These are phyloP conservation scores for Salvia miltiorrhiza DNA, from an alignment of 257 asterid genomes.

Conservation along the genomic window DNA sequence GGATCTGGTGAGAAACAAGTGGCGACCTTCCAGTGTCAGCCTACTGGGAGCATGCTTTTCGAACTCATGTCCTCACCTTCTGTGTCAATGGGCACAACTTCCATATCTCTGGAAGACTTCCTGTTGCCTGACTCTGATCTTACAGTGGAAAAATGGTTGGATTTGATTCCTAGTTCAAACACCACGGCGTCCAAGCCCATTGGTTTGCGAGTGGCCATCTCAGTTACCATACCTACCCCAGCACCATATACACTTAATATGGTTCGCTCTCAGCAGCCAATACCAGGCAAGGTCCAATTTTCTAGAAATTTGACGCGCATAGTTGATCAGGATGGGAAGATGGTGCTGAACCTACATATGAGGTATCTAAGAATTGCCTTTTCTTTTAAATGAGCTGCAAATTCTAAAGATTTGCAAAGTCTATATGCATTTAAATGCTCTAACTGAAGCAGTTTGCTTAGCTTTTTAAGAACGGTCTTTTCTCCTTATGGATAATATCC, in stretches of 20 bases:
- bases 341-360: conserved; percentile 66
- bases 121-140: conserved; percentile 48
- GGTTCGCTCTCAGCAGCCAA: conserved; percentile 54
- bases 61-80: conserved; percentile 56
- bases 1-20: conserved; percentile 80
- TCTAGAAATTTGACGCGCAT: conserved; percentile 51
- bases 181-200: conserved; percentile 41
- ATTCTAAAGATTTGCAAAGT: not conserved
- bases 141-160: conserved; percentile 81
- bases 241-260: conserved; percentile 56
- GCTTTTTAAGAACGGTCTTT: not conserved
- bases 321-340: conserved; percentile 63
- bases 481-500: not conserved
- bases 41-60: conserved; percentile 57
- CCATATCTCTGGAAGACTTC: conserved; percentile 58
- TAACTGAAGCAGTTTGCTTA: not conserved
- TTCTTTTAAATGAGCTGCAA: conserved; percentile 1
- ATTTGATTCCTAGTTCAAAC: conserved; percentile 57
- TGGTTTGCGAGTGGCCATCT: conserved; percentile 70
- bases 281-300: conserved; percentile 44
- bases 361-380: conserved; percentile 40
- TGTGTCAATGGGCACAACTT: conserved; percentile 47
- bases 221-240: conserved; percentile 68
- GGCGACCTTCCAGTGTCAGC: conserved; percentile 82
- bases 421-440: conserved; percentile 1